Conservation (phyloP, 2,329 filamentous ascomycete genomes). For the Cadophora malorum region DNA sequence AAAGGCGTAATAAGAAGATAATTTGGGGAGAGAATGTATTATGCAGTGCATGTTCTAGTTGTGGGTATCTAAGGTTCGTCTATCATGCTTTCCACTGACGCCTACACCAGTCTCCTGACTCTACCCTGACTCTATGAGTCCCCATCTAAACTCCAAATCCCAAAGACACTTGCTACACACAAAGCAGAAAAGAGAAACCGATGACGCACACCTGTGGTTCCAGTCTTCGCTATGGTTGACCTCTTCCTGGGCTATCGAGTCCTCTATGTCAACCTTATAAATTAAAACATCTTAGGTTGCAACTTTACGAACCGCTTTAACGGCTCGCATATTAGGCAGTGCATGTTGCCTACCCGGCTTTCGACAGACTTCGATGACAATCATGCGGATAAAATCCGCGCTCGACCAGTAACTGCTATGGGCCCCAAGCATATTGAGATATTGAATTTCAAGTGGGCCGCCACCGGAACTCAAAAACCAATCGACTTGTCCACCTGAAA, state of each 20-base stretch:
- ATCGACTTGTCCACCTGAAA: conserved; percentile 77
- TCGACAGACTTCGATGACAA: conserved; percentile 87
- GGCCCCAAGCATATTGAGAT: conserved; percentile 94
- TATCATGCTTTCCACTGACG: conserved; percentile 13
- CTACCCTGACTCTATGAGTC: neutral
- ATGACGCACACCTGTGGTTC: too few species aligned
- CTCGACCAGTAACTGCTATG: conserved; percentile 95
- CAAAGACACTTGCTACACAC: too few species aligned
- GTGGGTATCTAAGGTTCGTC: conserved; percentile 37
- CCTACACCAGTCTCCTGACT: conserved; percentile 9
- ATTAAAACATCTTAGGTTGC: neutral
- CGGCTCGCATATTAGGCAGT: conserved; percentile 63
- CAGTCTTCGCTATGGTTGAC: too few species aligned
- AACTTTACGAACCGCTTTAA: conserved; percentile 51
- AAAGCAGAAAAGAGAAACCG: too few species aligned
- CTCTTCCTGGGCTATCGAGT: too few species aligned
- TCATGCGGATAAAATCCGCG: conserved; percentile 85
- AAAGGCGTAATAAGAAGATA: neutral
- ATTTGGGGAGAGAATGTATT: neutral
- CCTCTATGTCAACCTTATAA: too few species aligned
- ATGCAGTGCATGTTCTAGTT: conserved; percentile 22
- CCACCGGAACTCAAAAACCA: conserved; percentile 84
- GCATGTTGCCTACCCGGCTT: conserved; percentile 68
- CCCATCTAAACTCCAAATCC: neutral
- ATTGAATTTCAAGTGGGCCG: conserved; percentile 91